phyloP scores from a whole-genome alignment of 2,329 filamentous ascomycete genomes.

The Capronia epimyces region DNA sequence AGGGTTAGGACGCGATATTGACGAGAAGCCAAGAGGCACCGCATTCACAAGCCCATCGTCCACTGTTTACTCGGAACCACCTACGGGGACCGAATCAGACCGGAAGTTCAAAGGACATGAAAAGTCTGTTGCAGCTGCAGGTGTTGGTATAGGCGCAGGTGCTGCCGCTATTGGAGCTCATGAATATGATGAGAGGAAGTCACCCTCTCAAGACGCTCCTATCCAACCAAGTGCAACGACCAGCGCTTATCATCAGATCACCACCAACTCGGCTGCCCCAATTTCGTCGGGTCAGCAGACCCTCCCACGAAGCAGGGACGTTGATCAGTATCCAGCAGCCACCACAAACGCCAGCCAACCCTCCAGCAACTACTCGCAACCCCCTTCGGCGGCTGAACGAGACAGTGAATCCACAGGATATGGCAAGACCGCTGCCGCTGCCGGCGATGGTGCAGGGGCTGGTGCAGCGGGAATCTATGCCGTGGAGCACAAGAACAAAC shows the following conservation, averaged over 20 bases:
- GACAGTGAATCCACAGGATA: slow-evolving; percentile 12
- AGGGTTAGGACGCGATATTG: not conserved
- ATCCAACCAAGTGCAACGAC: not conserved
- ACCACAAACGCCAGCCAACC: not conserved
- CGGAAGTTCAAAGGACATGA: not conserved
- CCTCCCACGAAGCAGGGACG: not conserved
- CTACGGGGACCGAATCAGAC: not conserved
- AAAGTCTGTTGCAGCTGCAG: not conserved
- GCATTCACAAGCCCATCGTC: not conserved
- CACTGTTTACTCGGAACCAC: not conserved
- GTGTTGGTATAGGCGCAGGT: not conserved
- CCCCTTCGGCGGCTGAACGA: not conserved
- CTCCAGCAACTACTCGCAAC: not conserved
- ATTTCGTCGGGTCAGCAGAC: not conserved
- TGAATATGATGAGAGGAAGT: not conserved
- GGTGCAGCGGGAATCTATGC: slow-evolving; percentile 10
- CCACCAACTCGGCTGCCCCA: not conserved
- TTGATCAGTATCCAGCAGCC: not conserved
- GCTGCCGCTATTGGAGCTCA: not conserved
- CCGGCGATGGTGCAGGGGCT: slow-evolving; percentile 14
- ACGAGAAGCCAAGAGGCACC: not conserved
- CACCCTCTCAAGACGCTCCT: not conserved
- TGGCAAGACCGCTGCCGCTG: slow-evolving; percentile 14
- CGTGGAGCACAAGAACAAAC: slow-evolving; percentile 3
- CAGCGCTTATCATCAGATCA: not conserved